Evolutionary conservation across 768 basidiomycete species (phyloP).

Genomic region (Panaeolus cyanescens): DNA sequence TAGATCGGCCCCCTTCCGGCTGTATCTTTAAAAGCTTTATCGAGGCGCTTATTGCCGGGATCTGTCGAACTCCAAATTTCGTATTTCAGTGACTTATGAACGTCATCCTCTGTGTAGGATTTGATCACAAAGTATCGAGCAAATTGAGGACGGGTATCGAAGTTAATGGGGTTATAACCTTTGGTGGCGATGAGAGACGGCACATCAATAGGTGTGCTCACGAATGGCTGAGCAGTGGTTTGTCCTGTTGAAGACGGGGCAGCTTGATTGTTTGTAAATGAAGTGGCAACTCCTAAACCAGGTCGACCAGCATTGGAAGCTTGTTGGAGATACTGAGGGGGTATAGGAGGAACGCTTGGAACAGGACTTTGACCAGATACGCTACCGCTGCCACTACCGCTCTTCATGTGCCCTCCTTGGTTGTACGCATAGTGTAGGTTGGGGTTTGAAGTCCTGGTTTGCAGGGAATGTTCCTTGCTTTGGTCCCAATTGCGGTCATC

Average conservation of each 20-base stretch:
- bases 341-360: constrained; percentile 74
- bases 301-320: constrained; percentile 41
- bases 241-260: constrained; percentile 36
- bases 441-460: constrained; percentile 64
- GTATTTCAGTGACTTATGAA: constrained; percentile 96
- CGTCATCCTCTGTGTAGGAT: constrained; percentile 98
- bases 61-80: constrained; percentile 98
- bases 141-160: constrained; percentile 79
- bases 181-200: constrained; percentile 83
- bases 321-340: constrained; percentile 71
- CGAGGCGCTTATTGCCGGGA: constrained; percentile 95
- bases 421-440: constrained; percentile 69
- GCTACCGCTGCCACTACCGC: constrained; percentile 31
- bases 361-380: constrained; percentile 37
- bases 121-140: constrained; percentile 98
- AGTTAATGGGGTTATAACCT: constrained; percentile 87
- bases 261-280: constrained; percentile 32
- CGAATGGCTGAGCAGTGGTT: constrained; percentile 43
- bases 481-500: constrained; percentile 54
- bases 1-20: constrained; percentile 92
- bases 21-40: constrained; percentile 97
- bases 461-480: constrained; percentile 60
- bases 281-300: constrained; percentile 37
- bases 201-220: constrained; percentile 78
- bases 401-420: constrained; percentile 40